Evolutionary conservation across 2,329 filamentous ascomycete species (phyloP), one percentile per base, ranked within the genome.

Genomic region (Sarocladium strictum): DNA sequence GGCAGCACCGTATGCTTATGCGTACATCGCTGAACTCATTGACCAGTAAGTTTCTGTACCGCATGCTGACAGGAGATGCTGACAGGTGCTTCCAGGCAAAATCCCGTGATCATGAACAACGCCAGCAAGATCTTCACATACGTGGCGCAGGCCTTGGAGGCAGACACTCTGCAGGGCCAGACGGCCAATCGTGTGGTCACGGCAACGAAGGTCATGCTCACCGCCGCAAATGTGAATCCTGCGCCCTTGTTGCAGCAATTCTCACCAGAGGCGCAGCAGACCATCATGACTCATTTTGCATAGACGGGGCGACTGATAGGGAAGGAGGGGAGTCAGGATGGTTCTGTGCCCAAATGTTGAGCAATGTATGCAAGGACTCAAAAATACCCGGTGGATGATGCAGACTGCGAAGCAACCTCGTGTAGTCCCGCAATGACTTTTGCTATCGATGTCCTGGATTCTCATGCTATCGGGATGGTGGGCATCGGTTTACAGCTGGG

Each of bases 1-100:
- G 74, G 94, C 94, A 3, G 94, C 94, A 19, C 94, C 94, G 14
- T 97, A 95, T 69, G 92, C 92, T 1, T 99, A 99, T 68, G 86
- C 86, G 43, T 99, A 96, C 73, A 76, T 99, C 56, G 86, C 89
- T 12, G 87, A 96, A 68, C 73, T 99, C 59, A 97, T 97, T 67
- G 88, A 95, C 62, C 88, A 95, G 94, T 97, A 84, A 82, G 91
- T 86, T 56, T 51, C 33, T 23, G 21, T 3, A 24, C 3, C 21
- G 7, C 24, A 17, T 9, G 3, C 24, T 21, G 10, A 55, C 32
- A 11, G 15, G 49, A 27, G 17, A 29, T 10, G 14, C 15, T 47
- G 47, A 1, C 41, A 11, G 41, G 24, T 37, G 15, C 15, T 21
- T 33, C 21, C n/a, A 97, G 94, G 70, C 89, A 89, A 84, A 89